Percentiles rank a stretch among this genome's conserved stretches.
Evolutionary conservation across 352 stramenopile species (phyloP).

Genomic region (Phytopythium ostracodes): DNA sequence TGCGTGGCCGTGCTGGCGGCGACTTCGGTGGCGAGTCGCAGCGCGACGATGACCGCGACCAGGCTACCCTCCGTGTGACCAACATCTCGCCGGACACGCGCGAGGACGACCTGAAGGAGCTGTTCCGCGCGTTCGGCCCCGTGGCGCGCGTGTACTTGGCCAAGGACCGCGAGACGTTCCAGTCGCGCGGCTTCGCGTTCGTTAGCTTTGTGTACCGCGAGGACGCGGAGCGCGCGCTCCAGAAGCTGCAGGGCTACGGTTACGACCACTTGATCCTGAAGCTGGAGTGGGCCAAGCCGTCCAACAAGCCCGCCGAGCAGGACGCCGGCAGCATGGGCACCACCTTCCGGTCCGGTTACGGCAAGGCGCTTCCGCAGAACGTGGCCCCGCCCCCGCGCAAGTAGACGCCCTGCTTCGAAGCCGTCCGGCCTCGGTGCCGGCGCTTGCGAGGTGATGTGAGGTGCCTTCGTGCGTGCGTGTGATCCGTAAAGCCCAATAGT

Average conservation of each 20-base stretch:
- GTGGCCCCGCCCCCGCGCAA: conserved; percentile 73
- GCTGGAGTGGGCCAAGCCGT: conserved; percentile 99
- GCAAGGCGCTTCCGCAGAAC: conserved; percentile 86
- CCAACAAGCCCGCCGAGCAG: conserved; percentile 74
- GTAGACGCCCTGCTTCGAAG: conserved; percentile 22
- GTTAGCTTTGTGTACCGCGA: conserved; percentile 97
- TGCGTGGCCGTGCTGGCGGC: conserved; percentile 52
- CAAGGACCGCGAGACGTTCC: conserved; percentile 98
- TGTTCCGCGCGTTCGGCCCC: conserved; percentile 97
- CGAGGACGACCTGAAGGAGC: conserved; percentile 97
- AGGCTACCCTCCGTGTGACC: conserved; percentile 96
- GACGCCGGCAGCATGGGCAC: conserved; percentile 81
- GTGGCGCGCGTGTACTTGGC: conserved; percentile 97
- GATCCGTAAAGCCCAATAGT: conserved; percentile 6
- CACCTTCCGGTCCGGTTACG: conserved; percentile 87
- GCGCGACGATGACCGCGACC: conserved; percentile 67
- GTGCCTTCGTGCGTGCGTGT: not conserved
- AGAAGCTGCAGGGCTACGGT: conserved; percentile 96
- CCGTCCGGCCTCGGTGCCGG: not conserved
- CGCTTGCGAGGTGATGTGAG: not conserved
- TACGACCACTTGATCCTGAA: conserved; percentile 99
- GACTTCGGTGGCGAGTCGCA: conserved; percentile 27
- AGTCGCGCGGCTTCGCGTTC: conserved; percentile 97
- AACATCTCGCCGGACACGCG: conserved; percentile 98
- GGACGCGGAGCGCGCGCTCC: conserved; percentile 95